Percentiles rank a stretch among this genome's conserved stretches.
These are phyloP conservation scores for Phytophthora ramorum DNA, from an alignment of 352 stramenopile species.

Conservation along the genomic window DNA sequence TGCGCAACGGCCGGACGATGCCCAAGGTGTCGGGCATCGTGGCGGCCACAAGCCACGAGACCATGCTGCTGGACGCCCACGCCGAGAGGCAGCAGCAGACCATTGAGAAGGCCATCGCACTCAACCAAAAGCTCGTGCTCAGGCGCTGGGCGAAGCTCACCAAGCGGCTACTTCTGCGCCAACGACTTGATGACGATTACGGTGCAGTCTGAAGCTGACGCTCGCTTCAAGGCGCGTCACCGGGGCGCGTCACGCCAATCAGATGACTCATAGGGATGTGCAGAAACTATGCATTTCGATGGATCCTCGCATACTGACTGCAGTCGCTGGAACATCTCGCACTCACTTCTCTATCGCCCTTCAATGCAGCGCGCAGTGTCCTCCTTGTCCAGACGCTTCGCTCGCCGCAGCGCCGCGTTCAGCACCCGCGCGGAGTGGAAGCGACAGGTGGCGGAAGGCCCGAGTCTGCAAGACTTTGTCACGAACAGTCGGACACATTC, in stretches of 20 bases:
- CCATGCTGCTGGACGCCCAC: slow-evolving; percentile 74
- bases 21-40: slow-evolving; percentile 83
- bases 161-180: slow-evolving; percentile 69
- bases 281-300: not conserved
- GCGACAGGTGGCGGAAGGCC: slow-evolving; percentile 37
- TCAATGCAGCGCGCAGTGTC: slow-evolving; percentile 20
- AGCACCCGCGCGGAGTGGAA: slow-evolving; percentile 42
- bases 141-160: slow-evolving; percentile 75
- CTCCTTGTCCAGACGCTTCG: not conserved
- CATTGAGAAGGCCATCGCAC: slow-evolving; percentile 78
- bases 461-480: slow-evolving; percentile 48
- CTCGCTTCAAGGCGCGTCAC: slow-evolving; percentile 7
- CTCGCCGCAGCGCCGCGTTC: slow-evolving; percentile 17
- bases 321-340: not conserved
- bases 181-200: slow-evolving; percentile 83
- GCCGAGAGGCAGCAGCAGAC: slow-evolving; percentile 62
- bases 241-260: not conserved
- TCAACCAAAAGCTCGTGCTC: slow-evolving; percentile 62
- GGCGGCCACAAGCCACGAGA: slow-evolving; percentile 48
- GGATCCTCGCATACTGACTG: not conserved
- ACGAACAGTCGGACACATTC: not conserved
- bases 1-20: slow-evolving; percentile 62
- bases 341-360: not conserved
- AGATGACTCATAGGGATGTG: not conserved
- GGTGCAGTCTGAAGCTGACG: slow-evolving; percentile 44